Conservation (phyloP, 805 yeast genomes). For the Candida nonsorbophila region DNA sequence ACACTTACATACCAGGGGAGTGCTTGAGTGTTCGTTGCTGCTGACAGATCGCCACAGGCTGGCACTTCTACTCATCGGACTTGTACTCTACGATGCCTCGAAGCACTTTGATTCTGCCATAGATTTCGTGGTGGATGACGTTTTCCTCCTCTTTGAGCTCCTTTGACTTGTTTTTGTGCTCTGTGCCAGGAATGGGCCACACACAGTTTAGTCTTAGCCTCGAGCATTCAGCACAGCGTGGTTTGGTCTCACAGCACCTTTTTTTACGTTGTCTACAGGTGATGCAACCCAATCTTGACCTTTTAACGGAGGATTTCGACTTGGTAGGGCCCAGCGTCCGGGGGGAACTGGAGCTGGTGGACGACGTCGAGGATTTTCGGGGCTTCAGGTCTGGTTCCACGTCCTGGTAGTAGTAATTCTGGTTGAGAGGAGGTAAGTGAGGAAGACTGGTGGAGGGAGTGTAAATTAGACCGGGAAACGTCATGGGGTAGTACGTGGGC, state of each 20-base stretch:
- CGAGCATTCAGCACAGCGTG: slow-evolving; percentile 63
- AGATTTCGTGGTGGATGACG: slow-evolving; percentile 48
- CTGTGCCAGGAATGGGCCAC: slow-evolving; percentile 73
- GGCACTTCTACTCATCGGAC: slow-evolving; percentile 10
- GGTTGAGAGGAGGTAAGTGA: no score
- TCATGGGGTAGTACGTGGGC: no score
- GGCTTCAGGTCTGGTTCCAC: neutral
- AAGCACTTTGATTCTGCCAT: slow-evolving; percentile 55
- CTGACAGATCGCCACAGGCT: slow-evolving; percentile 1
- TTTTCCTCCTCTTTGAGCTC: slow-evolving; percentile 45
- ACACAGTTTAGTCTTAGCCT: slow-evolving; percentile 59
- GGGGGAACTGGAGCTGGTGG: no score
- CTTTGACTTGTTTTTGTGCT: slow-evolving; percentile 53
- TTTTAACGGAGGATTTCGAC: slow-evolving; percentile 22
- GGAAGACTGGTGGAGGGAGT: no score
- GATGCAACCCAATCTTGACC: slow-evolving; percentile 70
- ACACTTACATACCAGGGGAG: slow-evolving; percentile 12
- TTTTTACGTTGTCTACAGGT: slow-evolving; percentile 77
- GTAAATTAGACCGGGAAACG: no score
- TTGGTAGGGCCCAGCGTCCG: no score
- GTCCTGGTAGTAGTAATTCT: neutral
- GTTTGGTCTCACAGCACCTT: slow-evolving; percentile 69
- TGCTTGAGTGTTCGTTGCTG: slow-evolving; percentile 1
- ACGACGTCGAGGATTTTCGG: no score
- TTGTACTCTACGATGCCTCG: slow-evolving; percentile 57